Evolutionary conservation across 495 filamentous ascomycete species (phyloP).

Genomic region (Neurospora sp.): DNA sequence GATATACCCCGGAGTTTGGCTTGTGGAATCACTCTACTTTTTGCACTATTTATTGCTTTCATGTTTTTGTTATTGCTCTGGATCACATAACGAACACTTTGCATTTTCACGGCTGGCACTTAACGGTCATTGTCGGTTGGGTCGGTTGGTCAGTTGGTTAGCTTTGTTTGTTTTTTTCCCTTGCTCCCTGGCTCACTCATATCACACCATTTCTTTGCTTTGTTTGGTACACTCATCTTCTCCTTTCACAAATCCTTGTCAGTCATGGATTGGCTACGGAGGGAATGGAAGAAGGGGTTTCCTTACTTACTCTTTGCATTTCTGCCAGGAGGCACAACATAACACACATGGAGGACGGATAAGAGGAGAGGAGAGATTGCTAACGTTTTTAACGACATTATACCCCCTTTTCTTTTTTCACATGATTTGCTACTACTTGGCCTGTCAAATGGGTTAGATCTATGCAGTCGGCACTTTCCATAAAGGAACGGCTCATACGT

Average conservation of each 20-base stretch:
- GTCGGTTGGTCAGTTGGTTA: not conserved
- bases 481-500: not conserved
- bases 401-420: slow-evolving; percentile 16
- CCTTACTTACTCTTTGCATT: not conserved
- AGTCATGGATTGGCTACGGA: not conserved
- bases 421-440: not conserved
- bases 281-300: not conserved
- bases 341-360: not conserved
- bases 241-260: too few species aligned
- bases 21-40: not conserved
- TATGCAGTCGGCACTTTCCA: not conserved
- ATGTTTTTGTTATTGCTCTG: not conserved
- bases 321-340: not conserved
- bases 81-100: slow-evolving; percentile 2
- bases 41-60: not conserved
- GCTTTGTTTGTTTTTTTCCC: not conserved
- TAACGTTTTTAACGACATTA: not conserved
- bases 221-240: not conserved
- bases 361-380: not conserved
- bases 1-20: not conserved
- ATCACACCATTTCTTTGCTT: not conserved
- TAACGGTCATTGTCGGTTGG: not conserved
- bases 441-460: not conserved
- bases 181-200: not conserved
- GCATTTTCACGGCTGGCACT: not conserved